Percentiles rank a stretch among this genome's conserved stretches.
Conservation (phyloP, 768 basidiomycete genomes). For the Podaxis sp. region DNA sequence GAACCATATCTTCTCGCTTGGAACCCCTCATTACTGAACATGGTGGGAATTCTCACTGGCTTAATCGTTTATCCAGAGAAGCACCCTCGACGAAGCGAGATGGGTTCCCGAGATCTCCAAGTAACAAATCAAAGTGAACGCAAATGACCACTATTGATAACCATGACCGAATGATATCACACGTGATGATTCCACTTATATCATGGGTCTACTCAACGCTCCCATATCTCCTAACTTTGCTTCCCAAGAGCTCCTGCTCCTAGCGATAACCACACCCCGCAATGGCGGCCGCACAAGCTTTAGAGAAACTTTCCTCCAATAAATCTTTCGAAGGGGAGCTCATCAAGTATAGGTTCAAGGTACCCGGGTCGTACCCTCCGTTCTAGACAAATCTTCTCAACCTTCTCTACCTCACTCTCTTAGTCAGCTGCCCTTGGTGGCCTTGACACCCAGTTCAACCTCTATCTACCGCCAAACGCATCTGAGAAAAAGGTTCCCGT, state of each 20-base stretch:
- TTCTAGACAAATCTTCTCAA: neutral
- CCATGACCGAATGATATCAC: neutral
- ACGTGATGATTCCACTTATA: slow-evolving; percentile 15
- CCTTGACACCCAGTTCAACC: slow-evolving; percentile 75
- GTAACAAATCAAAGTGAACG: neutral
- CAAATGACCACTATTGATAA: neutral
- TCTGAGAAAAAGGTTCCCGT: slow-evolving; percentile 53
- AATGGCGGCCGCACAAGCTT: slow-evolving; percentile 20
- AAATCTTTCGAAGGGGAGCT: slow-evolving; percentile 80
- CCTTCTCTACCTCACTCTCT: neutral
- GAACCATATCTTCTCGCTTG: neutral
- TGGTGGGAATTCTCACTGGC: too few relatives aligned
- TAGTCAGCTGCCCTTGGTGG: slow-evolving; percentile 75
- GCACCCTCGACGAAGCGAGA: neutral
- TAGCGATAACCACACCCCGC: neutral
- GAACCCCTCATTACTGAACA: too few relatives aligned
- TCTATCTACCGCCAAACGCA: slow-evolving; percentile 78
- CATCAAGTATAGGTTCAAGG: slow-evolving; percentile 87
- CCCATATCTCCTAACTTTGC: slow-evolving; percentile 9
- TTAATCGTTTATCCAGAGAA: too few relatives aligned
- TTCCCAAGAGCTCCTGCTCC: slow-evolving; percentile 4
- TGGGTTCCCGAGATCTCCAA: neutral
- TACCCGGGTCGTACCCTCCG: slow-evolving; percentile 14
- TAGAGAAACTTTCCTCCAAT: slow-evolving; percentile 75
- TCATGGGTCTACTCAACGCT: slow-evolving; percentile 6